Percentiles rank a stretch among this genome's conserved stretches.
These are phyloP conservation scores for Starmerella bombicola DNA, from an alignment of 805 yeast species.

Conservation along the genomic window DNA sequence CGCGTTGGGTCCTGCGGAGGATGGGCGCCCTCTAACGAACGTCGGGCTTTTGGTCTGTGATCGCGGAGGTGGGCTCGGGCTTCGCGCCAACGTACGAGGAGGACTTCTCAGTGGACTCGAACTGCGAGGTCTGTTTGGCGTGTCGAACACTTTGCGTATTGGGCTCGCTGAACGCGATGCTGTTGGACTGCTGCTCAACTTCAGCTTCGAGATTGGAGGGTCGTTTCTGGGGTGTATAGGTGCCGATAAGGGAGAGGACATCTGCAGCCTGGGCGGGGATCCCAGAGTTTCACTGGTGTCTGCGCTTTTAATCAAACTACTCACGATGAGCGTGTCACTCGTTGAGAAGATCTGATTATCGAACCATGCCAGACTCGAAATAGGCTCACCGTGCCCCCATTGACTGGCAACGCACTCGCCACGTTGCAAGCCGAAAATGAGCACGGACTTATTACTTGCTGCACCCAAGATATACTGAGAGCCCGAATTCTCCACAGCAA, in stretches of 20 bases:
- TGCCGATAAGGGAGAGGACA: background rate
- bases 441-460: constrained; percentile 45
- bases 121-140: constrained; percentile 8
- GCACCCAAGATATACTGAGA: constrained; percentile 22
- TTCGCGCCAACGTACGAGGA: background rate
- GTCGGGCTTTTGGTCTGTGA: background rate
- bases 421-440: constrained; percentile 36
- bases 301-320: background rate
- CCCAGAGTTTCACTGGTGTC: background rate
- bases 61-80: constrained; percentile 10
- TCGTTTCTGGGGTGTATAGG: background rate
- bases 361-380: constrained; percentile 32
- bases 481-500: constrained; percentile 1
- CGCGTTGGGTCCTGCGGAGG: no score
- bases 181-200: background rate
- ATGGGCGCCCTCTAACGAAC: background rate
- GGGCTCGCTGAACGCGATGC: background rate
- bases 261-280: background rate
- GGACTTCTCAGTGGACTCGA: constrained; percentile 10
- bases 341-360: constrained; percentile 11
- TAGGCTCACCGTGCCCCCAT: constrained; percentile 51
- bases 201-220: no score
- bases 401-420: constrained; percentile 39
- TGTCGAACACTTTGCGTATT: constrained; percentile 6
- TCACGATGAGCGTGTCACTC: constrained; percentile 15